Percentiles rank a stretch among this genome's conserved stretches.
These are phyloP conservation scores for Tulasnella sp. DNA, from an alignment of 768 basidiomycete genomes.

Conservation along the genomic window DNA sequence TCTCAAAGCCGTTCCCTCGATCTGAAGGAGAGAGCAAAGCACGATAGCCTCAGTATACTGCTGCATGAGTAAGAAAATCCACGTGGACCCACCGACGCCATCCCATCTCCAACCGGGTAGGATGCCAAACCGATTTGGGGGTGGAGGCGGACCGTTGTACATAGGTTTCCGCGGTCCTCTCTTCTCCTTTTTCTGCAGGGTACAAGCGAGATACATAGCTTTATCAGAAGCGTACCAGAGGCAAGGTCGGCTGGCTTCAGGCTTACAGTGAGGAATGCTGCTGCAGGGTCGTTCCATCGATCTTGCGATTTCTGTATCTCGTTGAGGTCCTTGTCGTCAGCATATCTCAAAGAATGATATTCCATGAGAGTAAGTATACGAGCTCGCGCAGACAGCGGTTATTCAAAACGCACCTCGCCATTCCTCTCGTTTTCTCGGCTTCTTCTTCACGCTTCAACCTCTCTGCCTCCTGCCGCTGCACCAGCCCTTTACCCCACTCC, in stretches of 20 bases:
- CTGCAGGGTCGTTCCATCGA: slow-evolving; percentile 97
- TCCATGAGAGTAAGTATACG: background rate
- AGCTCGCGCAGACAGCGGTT: background rate
- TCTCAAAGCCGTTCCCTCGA: background rate
- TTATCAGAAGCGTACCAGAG: background rate
- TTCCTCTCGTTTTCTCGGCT: slow-evolving; percentile 50
- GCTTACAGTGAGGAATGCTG: slow-evolving; percentile 79
- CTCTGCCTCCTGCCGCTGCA: slow-evolving; percentile 76
- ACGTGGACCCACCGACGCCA: slow-evolving; percentile 63
- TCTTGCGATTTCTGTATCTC: slow-evolving; percentile 70
- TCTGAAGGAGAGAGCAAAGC: background rate
- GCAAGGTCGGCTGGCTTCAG: background rate
- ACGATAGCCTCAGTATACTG: too few species aligned
- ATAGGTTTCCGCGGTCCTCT: slow-evolving; percentile 75
- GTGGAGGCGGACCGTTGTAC: slow-evolving; percentile 77
- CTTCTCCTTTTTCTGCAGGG: slow-evolving; percentile 52
- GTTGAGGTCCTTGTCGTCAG: slow-evolving; percentile 78
- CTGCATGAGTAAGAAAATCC: too few species aligned
- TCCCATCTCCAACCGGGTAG: slow-evolving; percentile 97
- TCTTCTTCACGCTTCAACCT: slow-evolving; percentile 53
- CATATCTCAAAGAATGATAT: slow-evolving; percentile 31
- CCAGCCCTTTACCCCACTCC: slow-evolving; percentile 96
- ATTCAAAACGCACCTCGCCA: slow-evolving; percentile 44
- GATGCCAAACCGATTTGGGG: slow-evolving; percentile 93
- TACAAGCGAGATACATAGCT: background rate